These are phyloP conservation scores for Nigrospora oryzae DNA, from an alignment of 2,329 filamentous ascomycete genomes.

Conservation along the genomic window DNA sequence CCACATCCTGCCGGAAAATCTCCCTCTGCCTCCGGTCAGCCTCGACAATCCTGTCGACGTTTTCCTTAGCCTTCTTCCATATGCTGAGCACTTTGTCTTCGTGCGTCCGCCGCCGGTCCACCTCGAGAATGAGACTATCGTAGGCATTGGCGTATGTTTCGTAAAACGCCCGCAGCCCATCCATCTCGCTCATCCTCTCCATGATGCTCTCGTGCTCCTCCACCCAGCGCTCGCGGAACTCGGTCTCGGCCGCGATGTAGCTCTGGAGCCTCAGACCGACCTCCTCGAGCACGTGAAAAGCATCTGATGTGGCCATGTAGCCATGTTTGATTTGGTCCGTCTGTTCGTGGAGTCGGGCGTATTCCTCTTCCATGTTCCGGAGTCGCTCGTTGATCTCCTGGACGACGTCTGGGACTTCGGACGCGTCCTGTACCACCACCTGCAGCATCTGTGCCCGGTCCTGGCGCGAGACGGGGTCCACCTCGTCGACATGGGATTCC, in stretches of 20 bases:
- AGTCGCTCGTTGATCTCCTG: conserved; percentile 67
- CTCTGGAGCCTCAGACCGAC: conserved; percentile 57
- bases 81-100: conserved; percentile 68
- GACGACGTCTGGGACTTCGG: conserved; percentile 58
- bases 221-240: conserved; percentile 62
- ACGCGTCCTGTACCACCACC: conserved; percentile 66
- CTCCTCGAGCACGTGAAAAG: conserved; percentile 59
- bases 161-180: conserved; percentile 73
- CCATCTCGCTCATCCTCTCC: conserved; percentile 65
- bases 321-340: conserved; percentile 46
- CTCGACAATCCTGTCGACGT: conserved; percentile 66
- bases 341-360: conserved; percentile 54
- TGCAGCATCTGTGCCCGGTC: conserved; percentile 78
- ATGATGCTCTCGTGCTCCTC: conserved; percentile 65
- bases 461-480: conserved; percentile 64
- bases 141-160: conserved; percentile 81
- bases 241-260: conserved; percentile 55
- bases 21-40: conserved; percentile 67
- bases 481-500: conserved; percentile 37
- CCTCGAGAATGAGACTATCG: conserved; percentile 75
- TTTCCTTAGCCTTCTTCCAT: conserved; percentile 68
- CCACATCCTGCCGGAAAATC: conserved; percentile 71
- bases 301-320: conserved; percentile 50
- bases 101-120: conserved; percentile 63
- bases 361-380: conserved; percentile 66